These are phyloP conservation scores for Sarcodon sp. DNA, from an alignment of 768 basidiomycete species.

Conservation along the genomic window DNA sequence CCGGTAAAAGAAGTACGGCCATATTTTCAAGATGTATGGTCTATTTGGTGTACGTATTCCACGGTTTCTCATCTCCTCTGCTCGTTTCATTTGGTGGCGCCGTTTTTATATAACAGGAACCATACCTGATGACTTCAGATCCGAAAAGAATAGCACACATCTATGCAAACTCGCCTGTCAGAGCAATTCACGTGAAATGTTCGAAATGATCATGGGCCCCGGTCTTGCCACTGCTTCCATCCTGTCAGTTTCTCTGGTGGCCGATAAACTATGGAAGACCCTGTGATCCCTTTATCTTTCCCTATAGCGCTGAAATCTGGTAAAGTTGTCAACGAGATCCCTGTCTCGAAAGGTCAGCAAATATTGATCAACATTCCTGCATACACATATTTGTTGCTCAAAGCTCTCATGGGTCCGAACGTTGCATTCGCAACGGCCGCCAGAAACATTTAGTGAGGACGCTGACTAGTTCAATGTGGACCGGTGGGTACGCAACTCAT, in stretches of 20 bases:
- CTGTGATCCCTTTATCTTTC: constrained; percentile 18
- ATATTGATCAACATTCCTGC: constrained; percentile 12
- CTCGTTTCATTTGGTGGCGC: no score
- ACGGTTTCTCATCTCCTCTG: neutral
- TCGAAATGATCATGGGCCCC: no score
- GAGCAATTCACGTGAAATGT: no score
- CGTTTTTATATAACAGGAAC: neutral
- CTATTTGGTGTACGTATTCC: neutral
- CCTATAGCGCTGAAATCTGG: constrained; percentile 16
- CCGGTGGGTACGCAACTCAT: constrained; percentile 11
- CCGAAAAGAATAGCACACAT: constrained; percentile 16
- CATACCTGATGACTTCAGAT: constrained; percentile 12
- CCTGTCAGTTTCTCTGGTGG: constrained; percentile 14
- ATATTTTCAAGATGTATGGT: neutral
- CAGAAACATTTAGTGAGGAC: constrained; percentile 17
- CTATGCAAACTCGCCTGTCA: neutral
- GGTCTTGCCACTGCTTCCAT: constrained; percentile 7
- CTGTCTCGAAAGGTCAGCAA: constrained; percentile 13
- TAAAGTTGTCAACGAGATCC: constrained; percentile 12
- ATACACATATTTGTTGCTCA: no score
- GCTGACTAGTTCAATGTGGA: constrained; percentile 16
- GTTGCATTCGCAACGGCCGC: no score
- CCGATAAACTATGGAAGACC: constrained; percentile 16
- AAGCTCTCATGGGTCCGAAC: no score
- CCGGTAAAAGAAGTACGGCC: neutral